Evolutionary conservation across 805 yeast species (phyloP).

Genomic region (Metschnikowia santaceciliae): DNA sequence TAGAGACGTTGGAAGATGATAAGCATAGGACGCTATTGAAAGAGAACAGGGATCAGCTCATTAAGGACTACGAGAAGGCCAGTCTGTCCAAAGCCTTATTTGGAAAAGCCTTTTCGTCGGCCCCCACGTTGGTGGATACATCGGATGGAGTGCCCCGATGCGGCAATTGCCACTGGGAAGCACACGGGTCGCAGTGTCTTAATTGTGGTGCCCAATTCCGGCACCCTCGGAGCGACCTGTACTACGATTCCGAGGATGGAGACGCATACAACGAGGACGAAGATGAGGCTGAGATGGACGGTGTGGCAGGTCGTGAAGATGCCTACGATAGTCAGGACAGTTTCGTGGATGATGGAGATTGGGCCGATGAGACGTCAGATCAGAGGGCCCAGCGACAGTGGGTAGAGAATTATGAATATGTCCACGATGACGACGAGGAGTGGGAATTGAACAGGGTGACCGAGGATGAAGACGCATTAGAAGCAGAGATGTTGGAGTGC

Average conservation of each 20-base stretch:
- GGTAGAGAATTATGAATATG: background rate
- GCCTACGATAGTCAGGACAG: slow-evolving; percentile 19
- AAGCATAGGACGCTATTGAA: slow-evolving; percentile 21
- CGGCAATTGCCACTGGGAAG: slow-evolving; percentile 77
- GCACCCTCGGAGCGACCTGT: slow-evolving; percentile 27
- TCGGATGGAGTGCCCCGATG: slow-evolving; percentile 75
- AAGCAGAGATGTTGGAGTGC: no score
- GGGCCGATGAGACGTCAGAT: background rate
- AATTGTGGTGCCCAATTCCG: slow-evolving; percentile 61
- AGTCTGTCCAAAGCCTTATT: slow-evolving; percentile 36
- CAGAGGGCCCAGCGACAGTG: no score
- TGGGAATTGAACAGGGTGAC: background rate
- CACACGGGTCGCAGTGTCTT: slow-evolving; percentile 59
- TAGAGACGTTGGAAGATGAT: slow-evolving; percentile 27
- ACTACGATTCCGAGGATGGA: slow-evolving; percentile 36
- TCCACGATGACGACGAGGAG: background rate
- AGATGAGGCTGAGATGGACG: slow-evolving; percentile 23
- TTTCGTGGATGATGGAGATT: slow-evolving; percentile 15
- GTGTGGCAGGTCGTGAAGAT: slow-evolving; percentile 11
- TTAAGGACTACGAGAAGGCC: slow-evolving; percentile 40
- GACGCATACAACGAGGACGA: slow-evolving; percentile 33
- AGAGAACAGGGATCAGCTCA: slow-evolving; percentile 24
- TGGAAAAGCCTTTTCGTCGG: slow-evolving; percentile 47
- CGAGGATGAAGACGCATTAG: background rate
- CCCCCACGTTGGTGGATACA: slow-evolving; percentile 52